Conservation (phyloP, 2,329 filamentous ascomycete species). For the Claviceps cyperi region DNA sequence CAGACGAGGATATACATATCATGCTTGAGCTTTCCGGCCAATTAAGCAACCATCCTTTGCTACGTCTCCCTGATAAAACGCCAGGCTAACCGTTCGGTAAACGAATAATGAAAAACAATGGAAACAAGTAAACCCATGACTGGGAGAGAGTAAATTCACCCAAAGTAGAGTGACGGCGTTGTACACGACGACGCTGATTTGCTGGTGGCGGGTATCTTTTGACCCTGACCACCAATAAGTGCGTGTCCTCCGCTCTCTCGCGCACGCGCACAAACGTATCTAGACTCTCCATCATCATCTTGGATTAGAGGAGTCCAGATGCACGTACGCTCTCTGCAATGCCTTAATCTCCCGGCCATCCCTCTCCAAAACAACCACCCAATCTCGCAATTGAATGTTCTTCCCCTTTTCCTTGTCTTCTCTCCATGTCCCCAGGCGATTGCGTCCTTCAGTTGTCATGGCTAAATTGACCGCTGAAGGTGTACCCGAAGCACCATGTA, state of each 20-base stretch:
- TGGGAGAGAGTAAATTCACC: not conserved
- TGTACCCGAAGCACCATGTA: constrained; percentile 18
- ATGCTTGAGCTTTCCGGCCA: constrained; percentile 1
- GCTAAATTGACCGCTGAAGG: constrained; percentile 19
- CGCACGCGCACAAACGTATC: not conserved
- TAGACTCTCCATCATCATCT: constrained; percentile 17
- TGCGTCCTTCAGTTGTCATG: constrained; percentile 43
- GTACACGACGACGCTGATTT: not conserved
- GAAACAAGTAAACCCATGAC: not conserved
- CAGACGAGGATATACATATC: not conserved
- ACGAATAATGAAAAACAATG: not conserved
- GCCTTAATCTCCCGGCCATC: constrained; percentile 56
- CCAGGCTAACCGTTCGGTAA: constrained; percentile 1
- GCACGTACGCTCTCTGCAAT: constrained; percentile 42
- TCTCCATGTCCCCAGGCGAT: constrained; percentile 58
- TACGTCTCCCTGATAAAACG: constrained; percentile 4
- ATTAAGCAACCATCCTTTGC: constrained; percentile 3
- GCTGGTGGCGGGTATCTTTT: not conserved
- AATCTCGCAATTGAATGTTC: constrained; percentile 73
- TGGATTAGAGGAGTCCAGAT: constrained; percentile 34
- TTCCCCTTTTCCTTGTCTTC: constrained; percentile 65
- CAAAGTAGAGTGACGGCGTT: not conserved
- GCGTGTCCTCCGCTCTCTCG: not conserved
- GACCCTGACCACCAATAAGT: constrained; percentile 1
- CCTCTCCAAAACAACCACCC: constrained; percentile 63